phyloP scores from a whole-genome alignment of 257 asterid genomes.

The Fraxinus anomala region DNA sequence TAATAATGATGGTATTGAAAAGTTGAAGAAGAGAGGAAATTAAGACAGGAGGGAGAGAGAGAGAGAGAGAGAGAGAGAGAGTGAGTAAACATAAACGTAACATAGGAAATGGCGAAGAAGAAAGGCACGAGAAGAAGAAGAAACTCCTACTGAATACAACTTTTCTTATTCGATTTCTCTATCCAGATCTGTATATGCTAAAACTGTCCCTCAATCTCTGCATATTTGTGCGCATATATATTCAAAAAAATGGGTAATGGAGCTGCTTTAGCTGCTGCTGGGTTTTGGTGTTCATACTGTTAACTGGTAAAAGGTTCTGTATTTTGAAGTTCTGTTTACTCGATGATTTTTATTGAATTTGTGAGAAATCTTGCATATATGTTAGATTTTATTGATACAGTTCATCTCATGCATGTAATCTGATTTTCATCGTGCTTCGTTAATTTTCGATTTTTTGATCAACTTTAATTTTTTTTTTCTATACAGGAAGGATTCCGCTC shows the following conservation, averaged over 20 bases:
- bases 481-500: not conserved
- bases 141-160: slow-evolving; percentile 33
- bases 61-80: slow-evolving; percentile 30
- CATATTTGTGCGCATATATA: not conserved
- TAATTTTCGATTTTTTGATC: not conserved
- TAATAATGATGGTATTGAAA: slow-evolving; percentile 24
- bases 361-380: not conserved
- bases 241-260: slow-evolving; percentile 17
- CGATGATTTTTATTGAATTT: not conserved
- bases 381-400: not conserved
- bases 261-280: slow-evolving; percentile 32
- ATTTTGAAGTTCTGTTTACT: slow-evolving; percentile 11
- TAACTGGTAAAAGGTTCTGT: slow-evolving; percentile 30
- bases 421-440: not conserved
- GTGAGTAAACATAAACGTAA: slow-evolving; percentile 25
- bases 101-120: slow-evolving; percentile 81
- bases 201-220: slow-evolving; percentile 10
- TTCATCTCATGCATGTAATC: not conserved
- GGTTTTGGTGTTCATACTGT: slow-evolving; percentile 22
- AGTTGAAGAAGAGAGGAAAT: slow-evolving; percentile 19
- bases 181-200: slow-evolving; percentile 58
- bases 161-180: slow-evolving; percentile 41
- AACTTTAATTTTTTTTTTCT: not conserved
- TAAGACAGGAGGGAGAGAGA: slow-evolving; percentile 29
- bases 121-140: slow-evolving; percentile 35